Evolutionary conservation across 805 yeast genomes (phyloP).

Genomic region (Schwanniomyces yamadae): DNA sequence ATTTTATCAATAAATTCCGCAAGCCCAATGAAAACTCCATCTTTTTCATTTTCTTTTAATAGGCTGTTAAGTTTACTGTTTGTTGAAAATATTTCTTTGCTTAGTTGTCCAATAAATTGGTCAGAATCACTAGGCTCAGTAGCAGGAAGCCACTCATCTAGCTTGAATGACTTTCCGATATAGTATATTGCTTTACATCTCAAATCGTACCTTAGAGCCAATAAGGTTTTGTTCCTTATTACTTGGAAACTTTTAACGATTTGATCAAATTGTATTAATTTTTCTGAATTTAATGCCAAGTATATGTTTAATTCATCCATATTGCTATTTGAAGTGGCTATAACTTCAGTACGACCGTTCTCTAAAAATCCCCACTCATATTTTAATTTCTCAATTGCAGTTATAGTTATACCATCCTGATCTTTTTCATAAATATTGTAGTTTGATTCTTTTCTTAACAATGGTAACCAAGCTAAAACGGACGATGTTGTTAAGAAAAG

Average conservation of each 20-base stretch:
- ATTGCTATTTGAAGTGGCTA: slow-evolving; percentile 16
- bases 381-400: slow-evolving; percentile 32
- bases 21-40: slow-evolving; percentile 44
- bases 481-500: slow-evolving; percentile 56
- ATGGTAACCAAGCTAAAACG: slow-evolving; percentile 61
- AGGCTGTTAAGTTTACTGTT: slow-evolving; percentile 42
- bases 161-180: slow-evolving; percentile 47
- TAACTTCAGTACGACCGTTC: slow-evolving; percentile 27
- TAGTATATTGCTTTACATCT: slow-evolving; percentile 53
- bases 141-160: slow-evolving; percentile 50
- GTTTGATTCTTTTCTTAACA: slow-evolving; percentile 44
- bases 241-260: slow-evolving; percentile 31
- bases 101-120: slow-evolving; percentile 49
- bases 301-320: slow-evolving; percentile 25
- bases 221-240: slow-evolving; percentile 37
- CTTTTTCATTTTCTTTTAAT: slow-evolving; percentile 32
- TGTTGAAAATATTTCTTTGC: slow-evolving; percentile 45
- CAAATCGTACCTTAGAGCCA: slow-evolving; percentile 57
- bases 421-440: slow-evolving; percentile 19
- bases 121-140: slow-evolving; percentile 63
- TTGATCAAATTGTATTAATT: slow-evolving; percentile 34
- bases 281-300: slow-evolving; percentile 32
- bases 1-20: slow-evolving; percentile 51
- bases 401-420: slow-evolving; percentile 13
- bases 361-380: slow-evolving; percentile 44